Evolutionary conservation across 2,329 filamentous ascomycete genomes (phyloP).

Genomic region (Cladosporium sphaerospermum): DNA sequence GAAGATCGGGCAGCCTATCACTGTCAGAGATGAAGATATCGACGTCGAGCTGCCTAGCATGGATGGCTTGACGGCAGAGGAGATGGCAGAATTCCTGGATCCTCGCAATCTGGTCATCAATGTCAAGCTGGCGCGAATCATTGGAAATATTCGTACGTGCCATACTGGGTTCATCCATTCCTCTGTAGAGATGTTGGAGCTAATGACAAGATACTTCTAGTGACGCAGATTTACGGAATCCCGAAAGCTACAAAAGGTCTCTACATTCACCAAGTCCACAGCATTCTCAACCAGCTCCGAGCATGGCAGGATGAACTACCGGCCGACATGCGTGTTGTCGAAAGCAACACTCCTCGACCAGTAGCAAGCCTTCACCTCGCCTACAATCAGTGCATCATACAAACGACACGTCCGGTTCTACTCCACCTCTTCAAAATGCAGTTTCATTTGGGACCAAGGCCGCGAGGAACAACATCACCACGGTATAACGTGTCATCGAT

Average conservation of each 20-base stretch:
- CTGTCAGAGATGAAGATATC: conserved; percentile 32
- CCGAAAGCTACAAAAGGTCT: conserved; percentile 19
- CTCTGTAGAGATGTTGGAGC: conserved; percentile 10
- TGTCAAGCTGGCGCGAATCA: conserved; percentile 35
- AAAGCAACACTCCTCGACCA: conserved; percentile 24
- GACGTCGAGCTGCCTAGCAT: conserved; percentile 41
- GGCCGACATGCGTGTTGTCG: conserved; percentile 27
- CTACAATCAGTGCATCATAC: conserved; percentile 33
- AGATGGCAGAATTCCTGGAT: conserved; percentile 30
- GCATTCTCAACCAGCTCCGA: conserved; percentile 32
- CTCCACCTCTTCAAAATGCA: conserved; percentile 28
- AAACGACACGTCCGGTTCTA: conserved; percentile 31
- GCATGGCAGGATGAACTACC: conserved; percentile 34
- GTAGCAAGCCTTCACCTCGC: conserved; percentile 33
- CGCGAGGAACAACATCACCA: neutral
- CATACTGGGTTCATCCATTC: conserved; percentile 13
- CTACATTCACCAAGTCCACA: conserved; percentile 34
- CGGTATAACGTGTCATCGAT: conserved; percentile 24
- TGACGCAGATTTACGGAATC: conserved; percentile 21
- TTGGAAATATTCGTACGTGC: conserved; percentile 25
- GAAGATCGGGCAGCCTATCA: conserved; percentile 30
- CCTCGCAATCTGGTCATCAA: conserved; percentile 36
- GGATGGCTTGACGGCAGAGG: conserved; percentile 23
- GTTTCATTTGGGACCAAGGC: neutral
- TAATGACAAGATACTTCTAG: neutral